A percentile compares a stretch with the other conserved stretches of the same genome.
Conservation (phyloP, 176 grass and related monocot species). For the Triticum urartu region DNA sequence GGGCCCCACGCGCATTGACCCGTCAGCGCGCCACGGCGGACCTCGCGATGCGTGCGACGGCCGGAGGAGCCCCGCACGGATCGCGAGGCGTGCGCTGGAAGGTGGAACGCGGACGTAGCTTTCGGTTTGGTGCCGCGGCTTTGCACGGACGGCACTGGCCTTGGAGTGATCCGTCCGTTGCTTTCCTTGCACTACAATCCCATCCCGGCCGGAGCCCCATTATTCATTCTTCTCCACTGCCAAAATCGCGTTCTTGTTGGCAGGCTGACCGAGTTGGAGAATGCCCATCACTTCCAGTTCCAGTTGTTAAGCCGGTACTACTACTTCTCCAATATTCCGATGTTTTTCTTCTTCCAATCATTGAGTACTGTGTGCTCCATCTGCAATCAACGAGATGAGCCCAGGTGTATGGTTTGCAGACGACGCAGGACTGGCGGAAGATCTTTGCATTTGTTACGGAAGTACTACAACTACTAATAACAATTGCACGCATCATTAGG, state of each 20-base stretch:
- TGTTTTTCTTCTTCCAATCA: no score
- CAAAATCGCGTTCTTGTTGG: neutral
- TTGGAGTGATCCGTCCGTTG: constrained; percentile 19
- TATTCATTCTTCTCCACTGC: neutral
- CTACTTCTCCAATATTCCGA: neutral
- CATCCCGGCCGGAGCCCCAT: neutral
- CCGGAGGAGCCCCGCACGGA: neutral
- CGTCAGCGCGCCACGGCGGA: constrained; percentile 5
- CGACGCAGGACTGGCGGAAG: neutral
- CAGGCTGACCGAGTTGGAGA: neutral
- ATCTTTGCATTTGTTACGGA: neutral
- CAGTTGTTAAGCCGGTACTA: neutral
- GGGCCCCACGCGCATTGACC: constrained; percentile 61
- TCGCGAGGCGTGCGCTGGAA: constrained; percentile 19
- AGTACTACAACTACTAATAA: no score
- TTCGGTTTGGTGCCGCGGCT: constrained; percentile 25
- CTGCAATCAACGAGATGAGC: neutral
- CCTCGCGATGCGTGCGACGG: constrained; percentile 30
- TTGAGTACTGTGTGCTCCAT: no score
- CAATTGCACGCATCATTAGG: constrained; percentile 22
- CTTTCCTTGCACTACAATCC: constrained; percentile 55
- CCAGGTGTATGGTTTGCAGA: neutral
- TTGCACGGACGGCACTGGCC: constrained; percentile 33
- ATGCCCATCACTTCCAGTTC: neutral
- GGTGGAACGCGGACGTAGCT: neutral